These are phyloP conservation scores for Saccharomyces hybrid DNA, from an alignment of 1,139 yeast genomes.

Conservation along the genomic window DNA sequence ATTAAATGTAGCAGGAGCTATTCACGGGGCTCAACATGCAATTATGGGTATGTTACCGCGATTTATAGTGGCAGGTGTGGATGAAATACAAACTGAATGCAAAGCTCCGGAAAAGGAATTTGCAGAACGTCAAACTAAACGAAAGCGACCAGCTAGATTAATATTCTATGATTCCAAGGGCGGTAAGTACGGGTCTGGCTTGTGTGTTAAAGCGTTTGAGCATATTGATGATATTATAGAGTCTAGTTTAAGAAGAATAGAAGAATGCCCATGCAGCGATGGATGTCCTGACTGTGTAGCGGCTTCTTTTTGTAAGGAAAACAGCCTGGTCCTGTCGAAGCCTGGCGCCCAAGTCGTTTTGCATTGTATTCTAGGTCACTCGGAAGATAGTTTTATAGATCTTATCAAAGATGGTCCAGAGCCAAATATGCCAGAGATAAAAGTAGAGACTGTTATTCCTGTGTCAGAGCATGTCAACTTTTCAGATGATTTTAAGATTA, in stretches of 20 bases:
- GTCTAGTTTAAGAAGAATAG: slow-evolving; percentile 51
- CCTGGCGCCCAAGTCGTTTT: slow-evolving; percentile 76
- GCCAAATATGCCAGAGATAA: slow-evolving; percentile 58
- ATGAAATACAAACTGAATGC: slow-evolving; percentile 85
- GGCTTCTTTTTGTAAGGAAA: slow-evolving; percentile 70
- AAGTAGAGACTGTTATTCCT: slow-evolving; percentile 60
- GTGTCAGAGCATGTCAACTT: slow-evolving; percentile 47
- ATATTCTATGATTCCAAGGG: slow-evolving; percentile 80
- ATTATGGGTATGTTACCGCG: slow-evolving; percentile 70
- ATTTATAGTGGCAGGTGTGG: slow-evolving; percentile 52
- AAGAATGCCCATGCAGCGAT: slow-evolving; percentile 65
- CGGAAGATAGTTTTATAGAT: slow-evolving; percentile 39
- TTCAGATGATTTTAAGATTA: slow-evolving; percentile 50
- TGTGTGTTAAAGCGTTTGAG: slow-evolving; percentile 71
- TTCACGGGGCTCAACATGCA: slow-evolving; percentile 96
- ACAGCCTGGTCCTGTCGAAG: slow-evolving; percentile 74
- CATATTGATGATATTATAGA: slow-evolving; percentile 57
- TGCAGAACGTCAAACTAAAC: slow-evolving; percentile 55
- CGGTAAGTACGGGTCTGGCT: slow-evolving; percentile 70
- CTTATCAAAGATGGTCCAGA: slow-evolving; percentile 75
- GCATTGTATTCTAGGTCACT: slow-evolving; percentile 40
- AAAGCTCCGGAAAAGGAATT: slow-evolving; percentile 95
- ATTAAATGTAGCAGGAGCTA: slow-evolving; percentile 75
- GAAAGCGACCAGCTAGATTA: slow-evolving; percentile 79
- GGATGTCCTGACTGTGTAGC: slow-evolving; percentile 86